phyloP scores from a whole-genome alignment of 306 rosid species.

The Cucumis melo region DNA sequence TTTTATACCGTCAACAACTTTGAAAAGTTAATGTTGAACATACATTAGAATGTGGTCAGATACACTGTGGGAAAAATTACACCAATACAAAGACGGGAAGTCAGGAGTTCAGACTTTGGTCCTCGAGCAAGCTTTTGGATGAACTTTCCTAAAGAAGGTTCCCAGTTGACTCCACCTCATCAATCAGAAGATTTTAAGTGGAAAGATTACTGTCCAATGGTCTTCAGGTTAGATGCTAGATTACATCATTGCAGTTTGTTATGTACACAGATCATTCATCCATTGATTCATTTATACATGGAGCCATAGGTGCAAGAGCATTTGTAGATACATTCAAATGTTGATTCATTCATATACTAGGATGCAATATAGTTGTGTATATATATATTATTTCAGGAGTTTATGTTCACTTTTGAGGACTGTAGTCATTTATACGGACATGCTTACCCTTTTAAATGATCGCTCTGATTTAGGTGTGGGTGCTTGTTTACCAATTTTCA shows the following conservation, averaged over 20 bases:
- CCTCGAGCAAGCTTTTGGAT: constrained; percentile 99
- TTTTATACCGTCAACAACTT: not conserved
- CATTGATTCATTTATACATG: not conserved
- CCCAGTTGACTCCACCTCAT: constrained; percentile 91
- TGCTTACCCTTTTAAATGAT: not conserved
- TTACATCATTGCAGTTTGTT: not conserved
- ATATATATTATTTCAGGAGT: not conserved
- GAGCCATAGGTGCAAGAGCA: not conserved
- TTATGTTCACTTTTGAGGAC: not conserved
- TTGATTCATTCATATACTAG: not conserved
- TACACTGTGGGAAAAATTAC: constrained; percentile 98
- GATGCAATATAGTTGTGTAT: not conserved
- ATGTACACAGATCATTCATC: not conserved
- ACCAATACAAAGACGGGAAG: constrained; percentile 91
- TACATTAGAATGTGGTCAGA: constrained; percentile 47
- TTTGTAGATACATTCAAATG: not conserved
- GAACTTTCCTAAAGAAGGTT: constrained; percentile 93
- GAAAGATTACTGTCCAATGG: constrained; percentile 99
- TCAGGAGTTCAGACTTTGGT: constrained; percentile 82
- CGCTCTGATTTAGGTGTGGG: not conserved
- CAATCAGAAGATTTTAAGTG: constrained; percentile 95
- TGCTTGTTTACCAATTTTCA: not conserved
- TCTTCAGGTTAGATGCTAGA: constrained; percentile 60
- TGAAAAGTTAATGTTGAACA: constrained; percentile 16
- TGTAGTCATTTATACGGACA: not conserved